Evolutionary conservation across 129 eudicot genomes (phyloP).

Genomic region (Centrapalus pauciflorus): DNA sequence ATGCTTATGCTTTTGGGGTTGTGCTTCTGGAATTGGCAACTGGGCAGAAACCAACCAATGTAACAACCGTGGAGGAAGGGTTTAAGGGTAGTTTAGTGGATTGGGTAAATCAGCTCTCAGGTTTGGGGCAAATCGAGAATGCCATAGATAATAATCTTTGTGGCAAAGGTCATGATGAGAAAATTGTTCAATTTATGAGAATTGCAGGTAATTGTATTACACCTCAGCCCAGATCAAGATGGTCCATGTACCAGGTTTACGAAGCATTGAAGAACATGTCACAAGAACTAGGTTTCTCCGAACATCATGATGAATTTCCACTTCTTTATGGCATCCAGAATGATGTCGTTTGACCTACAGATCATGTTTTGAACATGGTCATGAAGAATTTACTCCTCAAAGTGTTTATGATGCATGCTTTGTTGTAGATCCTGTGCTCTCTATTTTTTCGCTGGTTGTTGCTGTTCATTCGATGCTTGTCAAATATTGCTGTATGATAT

Average conservation of each 20-base stretch:
- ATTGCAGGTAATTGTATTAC: slow-evolving; percentile 63
- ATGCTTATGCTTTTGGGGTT: slow-evolving; percentile 65
- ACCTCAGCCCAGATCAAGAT: slow-evolving; percentile 53
- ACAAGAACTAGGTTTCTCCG: slow-evolving; percentile 55
- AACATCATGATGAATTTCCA: slow-evolving; percentile 81
- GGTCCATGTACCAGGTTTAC: slow-evolving; percentile 83
- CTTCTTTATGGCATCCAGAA: slow-evolving; percentile 50
- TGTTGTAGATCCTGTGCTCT: slow-evolving; percentile 22
- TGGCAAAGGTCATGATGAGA: slow-evolving; percentile 69
- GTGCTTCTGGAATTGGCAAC: slow-evolving; percentile 79
- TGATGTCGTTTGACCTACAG: slow-evolving; percentile 11
- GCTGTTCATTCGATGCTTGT: slow-evolving; percentile 15
- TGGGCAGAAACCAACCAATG: slow-evolving; percentile 61
- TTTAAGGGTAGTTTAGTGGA: slow-evolving; percentile 75
- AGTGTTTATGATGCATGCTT: slow-evolving; percentile 15
- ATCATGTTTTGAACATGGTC: slow-evolving; percentile 12
- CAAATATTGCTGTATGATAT: slow-evolving; percentile 22
- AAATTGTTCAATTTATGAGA: slow-evolving; percentile 50
- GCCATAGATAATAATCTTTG: slow-evolving; percentile 48
- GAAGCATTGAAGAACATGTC: slow-evolving; percentile 64
- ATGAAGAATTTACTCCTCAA: not conserved
- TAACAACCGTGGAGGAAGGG: slow-evolving; percentile 42
- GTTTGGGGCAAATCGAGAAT: slow-evolving; percentile 51
- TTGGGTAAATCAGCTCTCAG: slow-evolving; percentile 56
- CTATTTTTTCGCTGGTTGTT: slow-evolving; percentile 9